These are phyloP conservation scores for Rhynchospora pubera DNA, from an alignment of 176 grass and related monocot genomes.

Conservation along the genomic window DNA sequence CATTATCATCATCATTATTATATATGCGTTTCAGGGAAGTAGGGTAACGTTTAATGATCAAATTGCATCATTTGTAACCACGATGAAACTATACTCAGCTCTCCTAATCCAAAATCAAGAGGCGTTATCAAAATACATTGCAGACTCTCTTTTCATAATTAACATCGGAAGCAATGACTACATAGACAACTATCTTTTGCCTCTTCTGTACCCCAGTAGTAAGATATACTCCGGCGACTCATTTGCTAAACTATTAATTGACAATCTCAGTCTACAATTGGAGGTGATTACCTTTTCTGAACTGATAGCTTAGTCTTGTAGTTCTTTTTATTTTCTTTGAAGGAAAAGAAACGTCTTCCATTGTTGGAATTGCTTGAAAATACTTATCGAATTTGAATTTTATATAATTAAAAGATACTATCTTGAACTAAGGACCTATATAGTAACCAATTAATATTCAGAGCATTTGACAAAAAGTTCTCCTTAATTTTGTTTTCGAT, in stretches of 20 bases:
- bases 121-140: slow-evolving; percentile 20
- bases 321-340: not conserved
- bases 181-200: slow-evolving; percentile 39
- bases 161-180: slow-evolving; percentile 45
- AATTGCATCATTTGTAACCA: slow-evolving; percentile 24
- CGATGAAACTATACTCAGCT: slow-evolving; percentile 19
- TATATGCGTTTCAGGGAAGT: slow-evolving; percentile 18
- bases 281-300: slow-evolving; percentile 4
- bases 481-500: not conserved
- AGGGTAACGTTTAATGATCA: slow-evolving; percentile 30
- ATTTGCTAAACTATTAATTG: slow-evolving; percentile 18
- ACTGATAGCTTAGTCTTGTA: not conserved
- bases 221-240: slow-evolving; percentile 19
- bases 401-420: no score
- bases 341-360: not conserved
- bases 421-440: no score
- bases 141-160: slow-evolving; percentile 31
- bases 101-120: slow-evolving; percentile 27
- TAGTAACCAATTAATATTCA: not conserved
- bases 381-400: no score
- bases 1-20: not conserved
- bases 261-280: slow-evolving; percentile 18
- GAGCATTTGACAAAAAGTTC: not conserved
- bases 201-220: slow-evolving; percentile 27
- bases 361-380: no score